phyloP scores from a whole-genome alignment of 2,329 filamentous ascomycete genomes.

The Rhexocercosporidium sp. region DNA sequence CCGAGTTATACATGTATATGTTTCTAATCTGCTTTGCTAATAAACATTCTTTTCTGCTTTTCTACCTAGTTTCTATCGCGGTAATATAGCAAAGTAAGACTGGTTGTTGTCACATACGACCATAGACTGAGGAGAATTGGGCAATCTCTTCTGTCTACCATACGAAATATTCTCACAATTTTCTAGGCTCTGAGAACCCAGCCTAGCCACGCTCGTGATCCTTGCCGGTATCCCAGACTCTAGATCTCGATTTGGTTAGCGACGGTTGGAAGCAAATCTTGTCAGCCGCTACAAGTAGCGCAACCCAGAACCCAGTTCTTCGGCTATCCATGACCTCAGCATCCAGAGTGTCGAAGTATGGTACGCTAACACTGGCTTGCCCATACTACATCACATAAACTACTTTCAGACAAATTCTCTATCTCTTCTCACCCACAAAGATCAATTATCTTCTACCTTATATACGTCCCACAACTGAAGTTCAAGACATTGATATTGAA shows the following conservation, averaged over 20 bases:
- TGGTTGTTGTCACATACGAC: too few relatives aligned
- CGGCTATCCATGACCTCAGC: background rate
- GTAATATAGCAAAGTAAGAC: too few relatives aligned
- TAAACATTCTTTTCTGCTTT: too few relatives aligned
- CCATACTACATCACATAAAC: conserved; percentile 1
- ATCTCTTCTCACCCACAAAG: conserved; percentile 1
- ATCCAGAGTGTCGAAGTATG: background rate
- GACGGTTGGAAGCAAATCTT: background rate
- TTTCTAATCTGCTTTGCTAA: too few relatives aligned
- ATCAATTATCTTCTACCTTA: conserved; percentile 1
- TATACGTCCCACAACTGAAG: conserved; percentile 1
- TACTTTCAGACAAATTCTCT: conserved; percentile 3
- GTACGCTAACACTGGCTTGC: conserved; percentile 1
- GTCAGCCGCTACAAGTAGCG: background rate
- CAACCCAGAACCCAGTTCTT: background rate
- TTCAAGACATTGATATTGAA: conserved; percentile 1
- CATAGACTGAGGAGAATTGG: too few relatives aligned
- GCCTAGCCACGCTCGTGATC: conserved; percentile 1
- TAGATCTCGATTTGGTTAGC: conserved; percentile 1
- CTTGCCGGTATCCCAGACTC: background rate
- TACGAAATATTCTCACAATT: background rate
- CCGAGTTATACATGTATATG: too few relatives aligned
- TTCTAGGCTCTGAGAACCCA: conserved; percentile 2
- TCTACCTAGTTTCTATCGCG: too few relatives aligned
- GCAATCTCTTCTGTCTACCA: too few relatives aligned